Conservation (phyloP, 768 basidiomycete genomes). For the Calocera cornea region DNA sequence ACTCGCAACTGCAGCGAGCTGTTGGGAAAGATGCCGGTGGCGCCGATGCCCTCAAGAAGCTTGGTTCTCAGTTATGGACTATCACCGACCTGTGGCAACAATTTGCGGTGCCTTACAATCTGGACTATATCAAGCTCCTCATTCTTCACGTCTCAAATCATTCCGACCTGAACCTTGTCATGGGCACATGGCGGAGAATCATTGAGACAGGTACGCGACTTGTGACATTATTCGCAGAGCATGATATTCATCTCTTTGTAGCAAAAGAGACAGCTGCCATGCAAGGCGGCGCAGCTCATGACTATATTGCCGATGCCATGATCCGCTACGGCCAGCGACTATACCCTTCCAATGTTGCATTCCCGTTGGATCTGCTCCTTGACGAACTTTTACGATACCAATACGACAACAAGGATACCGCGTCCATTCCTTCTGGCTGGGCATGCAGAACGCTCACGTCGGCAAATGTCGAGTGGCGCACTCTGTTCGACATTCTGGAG, state of each 20-base stretch:
- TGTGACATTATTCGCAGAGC: background rate
- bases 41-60: constrained; percentile 31
- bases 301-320: background rate
- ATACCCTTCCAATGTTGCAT: constrained; percentile 3
- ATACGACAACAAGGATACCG: constrained; percentile 1
- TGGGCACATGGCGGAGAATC: constrained; percentile 79
- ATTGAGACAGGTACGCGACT: constrained; percentile 56
- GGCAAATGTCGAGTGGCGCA: background rate
- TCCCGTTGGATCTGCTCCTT: background rate
- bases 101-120: constrained; percentile 76
- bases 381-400: background rate
- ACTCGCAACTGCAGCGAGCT: constrained; percentile 49
- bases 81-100: constrained; percentile 60
- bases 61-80: constrained; percentile 21
- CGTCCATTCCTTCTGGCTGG: background rate
- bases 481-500: background rate
- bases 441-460: background rate
- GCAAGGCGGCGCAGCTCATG: background rate
- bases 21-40: constrained; percentile 7
- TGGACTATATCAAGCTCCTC: constrained; percentile 70
- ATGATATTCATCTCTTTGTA: background rate
- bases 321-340: background rate
- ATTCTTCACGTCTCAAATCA: constrained; percentile 92
- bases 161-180: constrained; percentile 65
- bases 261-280: background rate